phyloP scores from a whole-genome alignment of 768 basidiomycete genomes.

The Boletellus sp. region DNA sequence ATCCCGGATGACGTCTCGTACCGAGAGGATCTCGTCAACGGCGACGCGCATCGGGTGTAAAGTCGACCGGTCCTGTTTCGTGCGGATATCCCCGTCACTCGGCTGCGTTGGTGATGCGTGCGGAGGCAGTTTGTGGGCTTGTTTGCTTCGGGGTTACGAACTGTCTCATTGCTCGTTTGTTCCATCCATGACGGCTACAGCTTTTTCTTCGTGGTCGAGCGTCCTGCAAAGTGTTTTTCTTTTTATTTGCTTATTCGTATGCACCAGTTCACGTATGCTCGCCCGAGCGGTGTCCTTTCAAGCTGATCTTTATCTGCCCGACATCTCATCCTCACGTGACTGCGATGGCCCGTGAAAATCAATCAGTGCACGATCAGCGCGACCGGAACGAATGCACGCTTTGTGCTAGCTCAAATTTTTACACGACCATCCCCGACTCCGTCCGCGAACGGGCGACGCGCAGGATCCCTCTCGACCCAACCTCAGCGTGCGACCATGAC shows the following conservation, averaged over 20 bases:
- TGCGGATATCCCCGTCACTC: too few relatives aligned
- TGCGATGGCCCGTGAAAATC: not conserved
- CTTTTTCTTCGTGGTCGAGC: too few relatives aligned
- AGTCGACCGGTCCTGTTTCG: not conserved
- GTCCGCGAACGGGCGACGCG: not conserved
- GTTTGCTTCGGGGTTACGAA: too few relatives aligned
- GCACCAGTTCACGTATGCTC: too few relatives aligned
- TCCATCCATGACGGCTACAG: too few relatives aligned
- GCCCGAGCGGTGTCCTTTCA: too few relatives aligned
- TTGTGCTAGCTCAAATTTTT: not conserved
- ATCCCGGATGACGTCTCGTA: not conserved
- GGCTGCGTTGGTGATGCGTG: not conserved
- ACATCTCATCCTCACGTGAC: constrained; percentile 2
- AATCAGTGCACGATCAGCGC: not conserved
- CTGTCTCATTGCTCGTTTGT: too few relatives aligned
- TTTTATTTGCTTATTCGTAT: too few relatives aligned
- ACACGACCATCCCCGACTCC: not conserved
- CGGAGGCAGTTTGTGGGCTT: too few relatives aligned
- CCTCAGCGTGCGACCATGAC: constrained; percentile 18
- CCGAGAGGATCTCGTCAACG: constrained; percentile 15
- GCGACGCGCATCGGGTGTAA: constrained; percentile 19
- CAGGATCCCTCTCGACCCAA: too few relatives aligned
- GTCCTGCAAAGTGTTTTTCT: too few relatives aligned
- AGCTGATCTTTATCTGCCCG: too few relatives aligned
- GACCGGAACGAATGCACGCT: not conserved